Evolutionary conservation across 1,284 basidiomycete species (phyloP), one percentile per base, ranked within the genome.

Genomic region (Butyriboletus appendiculatus): DNA sequence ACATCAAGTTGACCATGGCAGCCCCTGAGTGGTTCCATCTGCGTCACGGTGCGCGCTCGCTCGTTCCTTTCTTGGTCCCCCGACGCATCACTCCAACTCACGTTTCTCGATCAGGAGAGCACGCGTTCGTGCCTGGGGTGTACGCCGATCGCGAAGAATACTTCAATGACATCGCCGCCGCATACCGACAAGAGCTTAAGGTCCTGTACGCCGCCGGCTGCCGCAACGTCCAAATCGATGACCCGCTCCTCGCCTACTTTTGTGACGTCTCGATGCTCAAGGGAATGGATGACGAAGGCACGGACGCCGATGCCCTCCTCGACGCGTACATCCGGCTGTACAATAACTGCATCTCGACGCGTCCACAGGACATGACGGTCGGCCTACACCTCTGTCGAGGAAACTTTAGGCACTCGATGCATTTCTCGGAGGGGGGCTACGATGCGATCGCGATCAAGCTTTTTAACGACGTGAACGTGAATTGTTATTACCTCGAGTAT

Each of bases 331-430:
- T 90, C 62, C 77, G 78, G 46, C 76, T 85, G 48, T 87, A 88
- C 76, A 90, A 90, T 70, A 75, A 84, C 42, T 83, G 81, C 57
- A 76, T 90, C 14, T 70, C 76, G 53, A 76, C 74, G 48, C 79
- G 81, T 39, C 86, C 87, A 1, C 61, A 62, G 34, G 88, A 92
- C 72, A 78, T 94, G 75, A 80, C 73, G 38, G 73, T 87, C 30
- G 83, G 88, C 11, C 71, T 92, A 30, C 91, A 94, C 68, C 80
- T 91, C 60, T 92, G 90, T 70, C 80, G 90, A 50, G 89, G 90
- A 22, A 93, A 93, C 74, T 92, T 84, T 76, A 61, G 64, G 30
- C 85, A 81, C 52, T 85, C 87, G 22, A 65, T 81, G 15, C 82
- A 89, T 65, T 91, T 90, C 71, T 77, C 79, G 26, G 85, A 90